phyloP scores from a whole-genome alignment of 1,139 yeast species.

The Kurtzmaniella quercitrusa region DNA sequence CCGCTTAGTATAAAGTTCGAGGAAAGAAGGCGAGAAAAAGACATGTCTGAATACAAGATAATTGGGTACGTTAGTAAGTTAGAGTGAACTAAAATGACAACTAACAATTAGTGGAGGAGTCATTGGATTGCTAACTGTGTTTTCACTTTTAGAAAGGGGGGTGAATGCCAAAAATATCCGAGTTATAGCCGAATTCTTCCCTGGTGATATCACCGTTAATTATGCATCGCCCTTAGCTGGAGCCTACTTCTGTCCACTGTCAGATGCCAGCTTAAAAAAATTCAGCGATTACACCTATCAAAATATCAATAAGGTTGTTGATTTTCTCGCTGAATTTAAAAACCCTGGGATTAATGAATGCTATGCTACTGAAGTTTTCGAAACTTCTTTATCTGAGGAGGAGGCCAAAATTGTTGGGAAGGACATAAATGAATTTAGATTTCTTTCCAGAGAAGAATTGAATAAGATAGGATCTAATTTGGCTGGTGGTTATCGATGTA shows the following conservation, averaged over 20 bases:
- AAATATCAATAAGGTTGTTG: conserved; percentile 11
- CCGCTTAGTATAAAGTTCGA: not conserved
- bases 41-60: conserved; percentile 7
- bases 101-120: conserved; percentile 17
- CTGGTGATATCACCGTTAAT: conserved; percentile 19
- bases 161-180: conserved; percentile 12
- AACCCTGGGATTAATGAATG: conserved; percentile 11
- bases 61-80: conserved; percentile 8
- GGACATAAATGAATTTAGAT: conserved; percentile 6
- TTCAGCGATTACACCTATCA: conserved; percentile 15
- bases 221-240: conserved; percentile 25
- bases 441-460: conserved; percentile 9
- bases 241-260: conserved; percentile 14
- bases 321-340: conserved; percentile 11
- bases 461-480: conserved; percentile 5
- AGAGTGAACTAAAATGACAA: not conserved
- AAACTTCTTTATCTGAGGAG: conserved; percentile 3
- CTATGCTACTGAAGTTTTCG: conserved; percentile 12
- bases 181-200: conserved; percentile 18
- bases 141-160: conserved; percentile 17
- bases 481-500: conserved; percentile 14
- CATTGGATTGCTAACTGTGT: conserved; percentile 24
- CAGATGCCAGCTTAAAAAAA: conserved; percentile 8
- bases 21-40: not conserved
- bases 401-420: conserved; percentile 9